phyloP scores from a whole-genome alignment of 352 stramenopile species.

The Pythium scleroteichum region DNA sequence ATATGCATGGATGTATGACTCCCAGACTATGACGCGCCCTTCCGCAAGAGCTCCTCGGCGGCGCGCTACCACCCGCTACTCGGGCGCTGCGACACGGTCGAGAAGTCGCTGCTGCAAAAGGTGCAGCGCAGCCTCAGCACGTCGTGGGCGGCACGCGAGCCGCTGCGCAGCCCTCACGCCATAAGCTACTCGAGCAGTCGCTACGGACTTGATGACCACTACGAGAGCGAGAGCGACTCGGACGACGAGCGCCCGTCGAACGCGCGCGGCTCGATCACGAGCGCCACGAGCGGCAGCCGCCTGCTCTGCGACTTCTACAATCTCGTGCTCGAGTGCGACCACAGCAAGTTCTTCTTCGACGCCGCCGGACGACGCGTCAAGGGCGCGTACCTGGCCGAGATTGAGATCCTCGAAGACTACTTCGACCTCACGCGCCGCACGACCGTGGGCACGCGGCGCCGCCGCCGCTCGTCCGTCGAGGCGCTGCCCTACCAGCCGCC shows the following conservation, averaged over 20 bases:
- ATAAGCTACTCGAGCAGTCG: constrained; percentile 13
- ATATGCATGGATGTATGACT: constrained; percentile 6
- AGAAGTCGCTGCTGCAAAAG: constrained; percentile 49
- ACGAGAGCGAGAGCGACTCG: constrained; percentile 29
- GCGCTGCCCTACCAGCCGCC: constrained; percentile 24
- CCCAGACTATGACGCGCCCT: constrained; percentile 20
- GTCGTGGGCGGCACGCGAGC: constrained; percentile 26
- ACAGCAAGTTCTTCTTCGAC: constrained; percentile 69
- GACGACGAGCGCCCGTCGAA: constrained; percentile 9
- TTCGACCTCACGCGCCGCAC: constrained; percentile 34
- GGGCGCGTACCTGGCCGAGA: constrained; percentile 46
- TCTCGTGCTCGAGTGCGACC: constrained; percentile 69
- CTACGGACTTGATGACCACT: constrained; percentile 15
- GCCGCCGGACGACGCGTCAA: constrained; percentile 49
- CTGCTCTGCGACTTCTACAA: constrained; percentile 84
- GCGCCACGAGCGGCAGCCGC: constrained; percentile 64
- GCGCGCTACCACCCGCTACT: constrained; percentile 27
- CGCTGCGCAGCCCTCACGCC: constrained; percentile 3
- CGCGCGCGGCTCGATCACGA: constrained; percentile 27
- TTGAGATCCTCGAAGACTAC: constrained; percentile 66
- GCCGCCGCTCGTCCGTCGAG: constrained; percentile 23
- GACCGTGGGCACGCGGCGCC: constrained; percentile 17
- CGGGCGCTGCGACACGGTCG: constrained; percentile 23
- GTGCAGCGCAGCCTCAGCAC: constrained; percentile 56
- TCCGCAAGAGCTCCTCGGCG: constrained; percentile 16